Conservation (phyloP, 331 rosid species). For the Quercus phellos region DNA sequence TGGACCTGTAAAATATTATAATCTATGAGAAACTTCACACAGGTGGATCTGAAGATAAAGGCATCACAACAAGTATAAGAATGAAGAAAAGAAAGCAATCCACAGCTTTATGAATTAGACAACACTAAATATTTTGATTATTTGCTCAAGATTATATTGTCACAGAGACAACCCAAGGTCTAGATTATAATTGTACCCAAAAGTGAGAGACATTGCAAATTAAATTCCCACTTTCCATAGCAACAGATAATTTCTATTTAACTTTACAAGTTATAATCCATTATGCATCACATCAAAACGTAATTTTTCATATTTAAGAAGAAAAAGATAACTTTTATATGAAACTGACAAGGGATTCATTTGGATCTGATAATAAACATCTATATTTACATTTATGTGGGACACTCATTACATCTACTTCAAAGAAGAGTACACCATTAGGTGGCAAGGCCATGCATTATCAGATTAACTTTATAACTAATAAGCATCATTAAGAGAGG, state of each 20-base stretch:
- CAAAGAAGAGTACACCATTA: background rate
- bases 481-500: background rate
- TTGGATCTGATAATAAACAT: background rate
- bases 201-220: background rate
- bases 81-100: background rate
- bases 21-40: conserved; percentile 12
- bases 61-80: background rate
- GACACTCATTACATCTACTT: background rate
- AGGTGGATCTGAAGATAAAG: background rate
- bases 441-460: background rate
- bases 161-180: background rate
- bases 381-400: background rate
- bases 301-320: background rate
- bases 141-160: background rate
- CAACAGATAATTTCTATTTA: background rate
- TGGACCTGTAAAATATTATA: conserved; percentile 55
- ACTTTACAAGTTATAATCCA: background rate
- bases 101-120: background rate
- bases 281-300: background rate
- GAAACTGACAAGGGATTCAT: background rate
- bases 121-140: background rate
- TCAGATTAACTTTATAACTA: background rate
- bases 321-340: background rate
- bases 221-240: background rate
- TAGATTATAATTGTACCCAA: background rate